These are phyloP conservation scores for Skeletonema potamos DNA, from an alignment of 108 stramenopile species.

Conservation along the genomic window DNA sequence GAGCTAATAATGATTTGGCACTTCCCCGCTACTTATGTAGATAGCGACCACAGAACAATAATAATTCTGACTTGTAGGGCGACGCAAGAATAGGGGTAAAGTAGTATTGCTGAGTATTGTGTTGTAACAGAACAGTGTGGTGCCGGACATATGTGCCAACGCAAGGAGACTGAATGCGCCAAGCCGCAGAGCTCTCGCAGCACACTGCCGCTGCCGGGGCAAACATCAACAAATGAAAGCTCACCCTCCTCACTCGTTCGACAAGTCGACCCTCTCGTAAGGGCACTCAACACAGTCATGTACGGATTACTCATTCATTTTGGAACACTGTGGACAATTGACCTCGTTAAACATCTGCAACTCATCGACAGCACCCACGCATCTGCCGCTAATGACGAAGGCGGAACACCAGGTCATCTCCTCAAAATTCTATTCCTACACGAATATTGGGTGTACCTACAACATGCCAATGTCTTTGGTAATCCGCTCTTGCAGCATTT, in stretches of 20 bases:
- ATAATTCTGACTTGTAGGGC: too few species aligned
- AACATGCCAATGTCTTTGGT: conserved; percentile 50
- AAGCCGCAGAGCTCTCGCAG: background rate
- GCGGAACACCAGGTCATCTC: background rate
- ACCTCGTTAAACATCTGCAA: background rate
- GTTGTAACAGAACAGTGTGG: background rate
- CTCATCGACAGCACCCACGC: background rate
- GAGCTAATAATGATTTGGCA: too few species aligned
- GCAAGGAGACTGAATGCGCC: background rate
- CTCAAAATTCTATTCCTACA: conserved; percentile 32
- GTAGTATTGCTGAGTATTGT: too few species aligned
- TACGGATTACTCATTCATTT: conserved; percentile 50
- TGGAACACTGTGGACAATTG: conserved; percentile 41
- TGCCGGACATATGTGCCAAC: background rate
- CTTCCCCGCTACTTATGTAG: too few species aligned
- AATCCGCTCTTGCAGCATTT: conserved; percentile 52
- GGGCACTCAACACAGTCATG: conserved; percentile 50
- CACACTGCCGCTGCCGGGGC: background rate
- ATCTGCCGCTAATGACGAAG: background rate
- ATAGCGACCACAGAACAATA: too few species aligned
- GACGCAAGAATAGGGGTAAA: too few species aligned
- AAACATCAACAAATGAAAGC: background rate
- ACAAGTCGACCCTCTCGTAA: conserved; percentile 40
- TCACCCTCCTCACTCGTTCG: conserved; percentile 20
- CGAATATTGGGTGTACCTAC: conserved; percentile 58